These are phyloP conservation scores for Pistacia atlantica DNA, from an alignment of 345 rosid species.

Conservation along the genomic window DNA sequence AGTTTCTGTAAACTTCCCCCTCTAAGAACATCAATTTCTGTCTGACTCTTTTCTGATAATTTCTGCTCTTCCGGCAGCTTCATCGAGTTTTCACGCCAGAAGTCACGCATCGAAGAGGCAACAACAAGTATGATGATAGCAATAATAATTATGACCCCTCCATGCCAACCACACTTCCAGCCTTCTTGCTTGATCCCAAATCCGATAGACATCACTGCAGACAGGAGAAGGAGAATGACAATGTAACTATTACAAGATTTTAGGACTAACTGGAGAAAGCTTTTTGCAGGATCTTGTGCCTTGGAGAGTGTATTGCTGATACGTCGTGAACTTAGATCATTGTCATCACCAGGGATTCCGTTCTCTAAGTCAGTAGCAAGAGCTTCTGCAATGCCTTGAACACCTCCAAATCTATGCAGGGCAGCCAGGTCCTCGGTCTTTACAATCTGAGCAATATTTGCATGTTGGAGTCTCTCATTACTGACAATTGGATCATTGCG, in stretches of 20 bases:
- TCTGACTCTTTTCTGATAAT: neutral
- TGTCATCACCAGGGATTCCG: neutral
- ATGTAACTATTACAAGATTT: conserved; percentile 2
- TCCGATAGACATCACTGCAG: neutral
- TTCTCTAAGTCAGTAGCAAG: conserved; percentile 7
- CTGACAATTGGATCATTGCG: neutral
- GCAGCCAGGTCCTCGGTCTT: neutral
- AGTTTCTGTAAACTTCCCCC: neutral
- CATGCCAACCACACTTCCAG: conserved; percentile 9
- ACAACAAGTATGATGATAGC: neutral
- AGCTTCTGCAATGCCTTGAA: neutral
- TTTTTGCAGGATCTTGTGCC: neutral
- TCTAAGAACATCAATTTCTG: neutral
- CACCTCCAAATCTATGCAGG: conserved; percentile 2
- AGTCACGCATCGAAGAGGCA: neutral
- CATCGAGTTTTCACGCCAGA: neutral
- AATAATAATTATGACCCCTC: neutral
- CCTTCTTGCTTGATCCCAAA: conserved; percentile 14
- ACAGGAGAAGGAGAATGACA: neutral
- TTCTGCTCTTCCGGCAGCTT: neutral
- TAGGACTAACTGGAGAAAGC: neutral
- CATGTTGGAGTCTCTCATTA: neutral
- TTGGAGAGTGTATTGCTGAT: neutral
- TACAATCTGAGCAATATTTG: neutral
- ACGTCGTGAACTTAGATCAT: neutral